Evolutionary conservation across 768 basidiomycete species (phyloP).

Genomic region (Leccinellum rugosiceps): DNA sequence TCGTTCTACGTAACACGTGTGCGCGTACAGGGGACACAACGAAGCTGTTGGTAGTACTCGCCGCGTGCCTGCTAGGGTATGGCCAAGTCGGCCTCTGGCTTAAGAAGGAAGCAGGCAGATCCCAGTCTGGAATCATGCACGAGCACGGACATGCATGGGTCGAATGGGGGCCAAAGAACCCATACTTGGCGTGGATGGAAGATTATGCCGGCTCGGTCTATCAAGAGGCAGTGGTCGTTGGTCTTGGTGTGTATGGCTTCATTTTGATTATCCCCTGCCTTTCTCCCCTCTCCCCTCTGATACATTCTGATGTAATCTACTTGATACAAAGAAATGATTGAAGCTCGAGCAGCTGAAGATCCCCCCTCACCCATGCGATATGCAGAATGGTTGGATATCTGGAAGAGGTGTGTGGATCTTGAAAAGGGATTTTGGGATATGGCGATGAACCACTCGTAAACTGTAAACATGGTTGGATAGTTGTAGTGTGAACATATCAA

Average conservation of each 20-base stretch:
- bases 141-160: constrained; percentile 41
- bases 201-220: constrained; percentile 75
- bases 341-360: constrained; percentile 54
- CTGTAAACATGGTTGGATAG: not conserved
- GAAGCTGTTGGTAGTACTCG: constrained; percentile 74
- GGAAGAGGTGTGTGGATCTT: constrained; percentile 70
- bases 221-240: constrained; percentile 67
- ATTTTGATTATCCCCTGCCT: not conserved
- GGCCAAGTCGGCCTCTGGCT: constrained; percentile 91
- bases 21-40: constrained; percentile 55
- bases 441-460: constrained; percentile 37
- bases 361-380: constrained; percentile 61
- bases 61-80: constrained; percentile 87
- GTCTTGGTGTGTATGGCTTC: constrained; percentile 56
- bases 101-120: constrained; percentile 47
- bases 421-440: constrained; percentile 91
- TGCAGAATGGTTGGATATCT: constrained; percentile 65
- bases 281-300: not conserved
- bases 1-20: too few relatives aligned
- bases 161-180: constrained; percentile 55
- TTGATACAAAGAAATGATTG: constrained; percentile 60
- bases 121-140: constrained; percentile 3
- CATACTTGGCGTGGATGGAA: constrained; percentile 73
- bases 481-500: not conserved
- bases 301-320: not conserved